Percentiles rank a stretch among this genome's conserved stretches.
phyloP scores from a whole-genome alignment of 2,329 filamentous ascomycete genomes.

The Plenodomus lindquistii region DNA sequence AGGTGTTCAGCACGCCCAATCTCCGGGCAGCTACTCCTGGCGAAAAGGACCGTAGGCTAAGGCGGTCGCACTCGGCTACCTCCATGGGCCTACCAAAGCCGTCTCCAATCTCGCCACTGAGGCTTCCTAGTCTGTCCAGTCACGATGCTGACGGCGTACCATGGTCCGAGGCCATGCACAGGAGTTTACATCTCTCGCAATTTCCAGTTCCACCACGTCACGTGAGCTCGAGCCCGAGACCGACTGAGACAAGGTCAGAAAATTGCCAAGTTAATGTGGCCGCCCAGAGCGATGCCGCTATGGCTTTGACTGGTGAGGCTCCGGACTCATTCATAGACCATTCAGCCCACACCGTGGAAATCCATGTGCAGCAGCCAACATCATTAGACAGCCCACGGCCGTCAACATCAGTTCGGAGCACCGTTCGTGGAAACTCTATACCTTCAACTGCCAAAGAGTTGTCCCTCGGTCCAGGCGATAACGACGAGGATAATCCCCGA shows the following conservation, averaged over 20 bases:
- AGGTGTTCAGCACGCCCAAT: conserved; percentile 38
- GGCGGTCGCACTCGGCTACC: conserved; percentile 38
- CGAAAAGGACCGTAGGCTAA: conserved; percentile 21
- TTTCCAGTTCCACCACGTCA: conserved; percentile 24
- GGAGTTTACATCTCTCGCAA: conserved; percentile 37
- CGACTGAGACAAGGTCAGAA: background rate
- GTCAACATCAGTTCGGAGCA: conserved; percentile 16
- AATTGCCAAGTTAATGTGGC: background rate
- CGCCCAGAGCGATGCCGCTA: background rate
- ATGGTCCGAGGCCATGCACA: conserved; percentile 33
- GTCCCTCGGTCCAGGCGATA: background rate
- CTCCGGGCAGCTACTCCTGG: conserved; percentile 20
- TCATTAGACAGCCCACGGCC: conserved; percentile 16
- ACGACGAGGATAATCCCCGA: conserved; percentile 20
- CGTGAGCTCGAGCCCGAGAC: conserved; percentile 17
- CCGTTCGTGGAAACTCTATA: conserved; percentile 10
- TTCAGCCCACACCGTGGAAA: conserved; percentile 13
- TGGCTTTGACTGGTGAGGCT: background rate
- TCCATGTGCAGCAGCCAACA: conserved; percentile 26
- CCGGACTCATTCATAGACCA: background rate
- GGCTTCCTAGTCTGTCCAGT: conserved; percentile 33
- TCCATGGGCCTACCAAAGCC: conserved; percentile 28
- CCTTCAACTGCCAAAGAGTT: background rate
- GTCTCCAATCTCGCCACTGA: conserved; percentile 26
- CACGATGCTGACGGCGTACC: conserved; percentile 25